These are phyloP conservation scores for Dryas alaskensis DNA, from an alignment of 306 rosid species.

Conservation along the genomic window DNA sequence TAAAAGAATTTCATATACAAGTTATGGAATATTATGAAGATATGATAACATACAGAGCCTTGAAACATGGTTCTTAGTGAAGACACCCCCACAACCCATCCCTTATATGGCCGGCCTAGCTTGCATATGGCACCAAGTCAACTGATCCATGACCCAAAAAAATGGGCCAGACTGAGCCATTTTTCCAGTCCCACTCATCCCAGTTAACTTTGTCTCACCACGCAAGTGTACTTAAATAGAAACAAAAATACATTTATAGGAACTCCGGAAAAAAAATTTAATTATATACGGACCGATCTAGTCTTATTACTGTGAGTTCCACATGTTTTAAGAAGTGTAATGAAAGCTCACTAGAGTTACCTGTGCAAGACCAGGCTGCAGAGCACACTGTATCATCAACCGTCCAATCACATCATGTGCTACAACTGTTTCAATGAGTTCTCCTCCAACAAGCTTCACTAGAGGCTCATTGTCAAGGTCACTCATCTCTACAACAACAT, in stretches of 20 bases:
- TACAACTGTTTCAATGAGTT: conserved; percentile 92
- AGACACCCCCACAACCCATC: too few relatives aligned
- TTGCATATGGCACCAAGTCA: background rate
- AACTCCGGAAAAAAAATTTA: background rate
- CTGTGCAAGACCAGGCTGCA: conserved; percentile 99
- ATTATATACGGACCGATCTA: background rate
- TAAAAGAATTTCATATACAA: too few relatives aligned
- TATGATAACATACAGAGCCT: too few relatives aligned
- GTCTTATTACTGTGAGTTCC: background rate
- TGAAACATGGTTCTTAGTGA: too few relatives aligned
- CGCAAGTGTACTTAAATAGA: background rate
- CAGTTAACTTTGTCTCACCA: background rate
- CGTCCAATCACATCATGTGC: conserved; percentile 99
- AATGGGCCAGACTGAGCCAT: background rate
- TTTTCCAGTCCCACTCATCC: background rate
- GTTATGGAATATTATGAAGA: too few relatives aligned
- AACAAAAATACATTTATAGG: background rate
- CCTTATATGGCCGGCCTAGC: too few relatives aligned
- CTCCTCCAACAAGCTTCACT: conserved; percentile 97
- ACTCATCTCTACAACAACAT: conserved; percentile 97
- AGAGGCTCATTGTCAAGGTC: conserved; percentile 96
- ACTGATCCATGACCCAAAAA: background rate
- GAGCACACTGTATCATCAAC: conserved; percentile 96
- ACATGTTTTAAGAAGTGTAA: conserved; percentile 1
- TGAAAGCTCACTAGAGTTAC: conserved; percentile 34